Base-by-base conservation (phyloP, 371 early-diverging fungal genomes). In the Basidiobolus meristosporus region DNA sequence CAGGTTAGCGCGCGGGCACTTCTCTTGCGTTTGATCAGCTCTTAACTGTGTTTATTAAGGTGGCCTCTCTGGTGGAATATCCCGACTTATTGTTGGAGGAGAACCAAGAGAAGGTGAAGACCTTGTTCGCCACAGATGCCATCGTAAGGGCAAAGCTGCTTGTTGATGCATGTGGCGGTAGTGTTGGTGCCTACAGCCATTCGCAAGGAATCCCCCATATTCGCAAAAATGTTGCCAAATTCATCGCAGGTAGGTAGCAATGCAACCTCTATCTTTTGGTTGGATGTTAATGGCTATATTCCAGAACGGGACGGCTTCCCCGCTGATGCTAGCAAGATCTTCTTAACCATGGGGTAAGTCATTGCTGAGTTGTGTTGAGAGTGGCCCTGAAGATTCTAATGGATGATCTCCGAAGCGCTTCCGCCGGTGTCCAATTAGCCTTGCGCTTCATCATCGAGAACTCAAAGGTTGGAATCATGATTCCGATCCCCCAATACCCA, bases 401-500 rank as follows among this genome's bases (percentile, higher is more conserved):
- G 0, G 15, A 36, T 29, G n/a, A 10, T n/a, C n/a, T 34, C 28
- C 7, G 20, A 47, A 35, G 69, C 18, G 83, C 81, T n/a, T 82
- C 79, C 2, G 73, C 82, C 26, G 97, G 86, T 37, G 90, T 97
- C 7, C 91, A 95, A 56, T 62, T 68, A 3, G 68, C 87, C 21
- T 59, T 97, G 23, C 82, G 89, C 47, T 52, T 85, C 41, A 52
- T 95, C 29, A 81, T 88, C 2, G 53, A 80, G 34, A 57, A 82
- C 51, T 42, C 57, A 21, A 66, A 79, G 26, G 83, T 89, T 14
- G 96, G 95, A 22, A 68, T 93, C 50, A 82, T 95, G 89, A 91
- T 95, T 45, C 98, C 98, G 14, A 90, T 93, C 40, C 98, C 98
- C 14, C 98, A 97, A 53, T 97, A 97, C 48, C 98, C 98, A n/a